Conservation (phyloP, 179 eudicot species). For the Silene coronaria region DNA sequence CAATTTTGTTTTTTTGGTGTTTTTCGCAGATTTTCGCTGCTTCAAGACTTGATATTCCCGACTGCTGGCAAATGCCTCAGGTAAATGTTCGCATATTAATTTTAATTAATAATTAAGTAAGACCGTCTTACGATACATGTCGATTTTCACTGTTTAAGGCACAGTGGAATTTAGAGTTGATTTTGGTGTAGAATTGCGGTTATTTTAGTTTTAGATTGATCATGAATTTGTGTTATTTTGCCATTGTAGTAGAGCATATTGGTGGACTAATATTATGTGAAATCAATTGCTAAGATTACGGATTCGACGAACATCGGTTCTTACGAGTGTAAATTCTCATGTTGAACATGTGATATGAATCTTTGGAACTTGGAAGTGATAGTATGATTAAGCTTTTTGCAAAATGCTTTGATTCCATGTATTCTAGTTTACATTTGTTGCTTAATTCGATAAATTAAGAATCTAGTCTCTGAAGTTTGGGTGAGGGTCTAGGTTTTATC, state of each 20-base stretch:
- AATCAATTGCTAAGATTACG: not conserved
- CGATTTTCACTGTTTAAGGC: no score
- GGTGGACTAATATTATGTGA: not conserved
- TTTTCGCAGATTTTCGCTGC: slow-evolving; percentile 69
- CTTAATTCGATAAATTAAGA: not conserved
- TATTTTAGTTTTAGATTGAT: not conserved
- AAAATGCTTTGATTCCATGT: not conserved
- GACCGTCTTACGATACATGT: no score
- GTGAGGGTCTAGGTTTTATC: no score
- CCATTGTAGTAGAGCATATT: not conserved
- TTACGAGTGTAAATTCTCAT: not conserved
- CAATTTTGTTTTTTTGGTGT: not conserved
- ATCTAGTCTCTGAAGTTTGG: no score
- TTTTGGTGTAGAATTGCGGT: not conserved
- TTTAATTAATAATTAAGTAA: not conserved
- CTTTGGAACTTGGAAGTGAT: not conserved
- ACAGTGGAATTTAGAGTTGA: not conserved
- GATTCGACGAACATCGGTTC: no score
- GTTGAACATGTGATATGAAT: not conserved
- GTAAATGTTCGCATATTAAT: slow-evolving; percentile 22
- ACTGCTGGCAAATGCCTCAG: slow-evolving; percentile 95
- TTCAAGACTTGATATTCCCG: slow-evolving; percentile 81
- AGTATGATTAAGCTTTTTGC: not conserved
- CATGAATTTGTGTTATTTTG: not conserved
- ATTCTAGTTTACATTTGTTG: not conserved